phyloP scores from a whole-genome alignment of 2,329 filamentous ascomycete species.

The Chrysoporthe puriensis region DNA sequence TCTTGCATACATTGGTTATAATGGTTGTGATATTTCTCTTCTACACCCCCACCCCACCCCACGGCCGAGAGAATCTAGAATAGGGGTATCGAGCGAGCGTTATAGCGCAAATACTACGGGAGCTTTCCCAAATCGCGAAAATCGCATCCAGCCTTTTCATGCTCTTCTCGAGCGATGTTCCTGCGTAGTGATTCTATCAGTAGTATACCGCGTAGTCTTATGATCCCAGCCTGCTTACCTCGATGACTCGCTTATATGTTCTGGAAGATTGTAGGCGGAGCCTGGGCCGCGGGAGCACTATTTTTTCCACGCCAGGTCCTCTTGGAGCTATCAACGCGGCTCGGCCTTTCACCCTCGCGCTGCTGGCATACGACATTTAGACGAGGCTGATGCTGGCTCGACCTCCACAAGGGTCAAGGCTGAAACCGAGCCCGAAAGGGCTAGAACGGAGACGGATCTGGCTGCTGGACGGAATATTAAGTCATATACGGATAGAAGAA shows the following conservation, averaged over 20 bases:
- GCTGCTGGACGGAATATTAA: not conserved
- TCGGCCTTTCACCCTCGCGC: not conserved
- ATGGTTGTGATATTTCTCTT: not conserved
- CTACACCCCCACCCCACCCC: not conserved
- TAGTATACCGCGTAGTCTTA: too few species aligned
- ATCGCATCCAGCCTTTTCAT: not conserved
- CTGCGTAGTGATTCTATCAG: too few species aligned
- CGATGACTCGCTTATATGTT: too few species aligned
- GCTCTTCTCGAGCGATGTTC: not conserved
- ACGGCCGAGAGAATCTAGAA: not conserved
- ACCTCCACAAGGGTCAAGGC: conserved; percentile 1
- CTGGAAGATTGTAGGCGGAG: too few species aligned
- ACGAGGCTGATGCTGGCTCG: not conserved
- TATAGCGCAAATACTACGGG: not conserved
- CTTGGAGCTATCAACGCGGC: not conserved
- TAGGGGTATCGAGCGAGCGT: not conserved
- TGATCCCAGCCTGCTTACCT: too few species aligned
- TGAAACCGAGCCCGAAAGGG: not conserved
- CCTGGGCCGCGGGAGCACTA: too few species aligned
- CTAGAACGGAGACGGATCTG: not conserved
- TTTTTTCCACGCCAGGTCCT: too few species aligned
- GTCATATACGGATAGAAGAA: not conserved
- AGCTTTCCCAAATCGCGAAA: not conserved
- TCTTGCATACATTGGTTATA: not conserved
- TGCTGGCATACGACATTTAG: not conserved